These are phyloP conservation scores for Naganishia liquefaciens DNA, from an alignment of 1,284 basidiomycete genomes.

Conservation along the genomic window DNA sequence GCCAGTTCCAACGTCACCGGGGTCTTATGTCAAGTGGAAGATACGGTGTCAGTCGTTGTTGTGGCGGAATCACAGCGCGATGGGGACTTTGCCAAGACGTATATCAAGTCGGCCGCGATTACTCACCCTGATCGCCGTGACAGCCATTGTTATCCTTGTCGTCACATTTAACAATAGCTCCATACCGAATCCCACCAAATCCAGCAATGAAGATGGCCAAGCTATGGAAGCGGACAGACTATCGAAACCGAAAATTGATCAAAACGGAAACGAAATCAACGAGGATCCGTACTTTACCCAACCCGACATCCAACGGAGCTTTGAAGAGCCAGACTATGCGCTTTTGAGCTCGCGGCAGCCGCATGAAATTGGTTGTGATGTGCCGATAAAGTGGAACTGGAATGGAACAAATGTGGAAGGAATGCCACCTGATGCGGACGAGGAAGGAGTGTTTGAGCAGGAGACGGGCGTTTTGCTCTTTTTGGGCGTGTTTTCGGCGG, in stretches of 20 bases:
- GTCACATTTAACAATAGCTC: neutral
- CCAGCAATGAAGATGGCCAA: slow-evolving; percentile 9
- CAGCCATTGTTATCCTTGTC: slow-evolving; percentile 1
- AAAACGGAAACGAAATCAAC: slow-evolving; percentile 27
- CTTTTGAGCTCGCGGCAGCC: slow-evolving; percentile 49
- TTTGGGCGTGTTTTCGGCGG: slow-evolving; percentile 51
- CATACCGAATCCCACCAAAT: neutral
- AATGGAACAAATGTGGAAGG: slow-evolving; percentile 21
- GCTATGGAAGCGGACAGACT: slow-evolving; percentile 25
- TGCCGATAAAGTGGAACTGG: slow-evolving; percentile 37
- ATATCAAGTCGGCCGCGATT: slow-evolving; percentile 8
- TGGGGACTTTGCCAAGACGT: slow-evolving; percentile 14
- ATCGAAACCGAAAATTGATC: slow-evolving; percentile 29
- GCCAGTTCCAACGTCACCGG: neutral
- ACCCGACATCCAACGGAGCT: slow-evolving; percentile 46
- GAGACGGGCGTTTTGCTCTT: slow-evolving; percentile 48
- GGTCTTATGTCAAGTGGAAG: slow-evolving; percentile 10
- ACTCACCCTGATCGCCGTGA: slow-evolving; percentile 1
- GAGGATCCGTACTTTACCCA: slow-evolving; percentile 30
- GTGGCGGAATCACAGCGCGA: slow-evolving; percentile 4
- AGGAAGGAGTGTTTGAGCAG: slow-evolving; percentile 35
- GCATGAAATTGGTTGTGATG: slow-evolving; percentile 51
- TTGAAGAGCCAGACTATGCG: slow-evolving; percentile 54
- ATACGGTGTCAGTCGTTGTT: slow-evolving; percentile 15
- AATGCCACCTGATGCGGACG: slow-evolving; percentile 14